Evolutionary conservation across 805 yeast genomes (phyloP).

Genomic region (Priceomyces fermenticarens): DNA sequence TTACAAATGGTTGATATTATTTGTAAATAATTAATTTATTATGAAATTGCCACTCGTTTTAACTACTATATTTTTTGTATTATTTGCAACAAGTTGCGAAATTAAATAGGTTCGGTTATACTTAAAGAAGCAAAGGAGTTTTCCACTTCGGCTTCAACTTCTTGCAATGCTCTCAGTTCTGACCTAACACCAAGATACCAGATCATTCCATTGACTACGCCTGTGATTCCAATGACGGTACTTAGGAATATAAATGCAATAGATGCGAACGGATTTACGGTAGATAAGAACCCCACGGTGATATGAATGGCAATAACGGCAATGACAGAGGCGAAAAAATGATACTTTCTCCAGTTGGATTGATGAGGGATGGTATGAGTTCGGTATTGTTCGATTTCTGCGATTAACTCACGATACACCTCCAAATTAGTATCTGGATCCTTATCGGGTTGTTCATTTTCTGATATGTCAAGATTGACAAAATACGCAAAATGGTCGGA

Average conservation of each 20-base stretch:
- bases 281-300: slow-evolving; percentile 57
- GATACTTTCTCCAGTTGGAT: slow-evolving; percentile 59
- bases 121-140: slow-evolving; percentile 17
- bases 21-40: too few species aligned
- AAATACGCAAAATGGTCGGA: slow-evolving; percentile 91
- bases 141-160: slow-evolving; percentile 67
- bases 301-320: slow-evolving; percentile 47
- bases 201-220: slow-evolving; percentile 71
- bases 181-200: slow-evolving; percentile 75
- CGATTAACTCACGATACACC: slow-evolving; percentile 35
- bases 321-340: slow-evolving; percentile 55
- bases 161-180: slow-evolving; percentile 75
- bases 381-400: slow-evolving; percentile 44
- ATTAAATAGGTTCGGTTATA: not conserved
- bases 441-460: slow-evolving; percentile 7
- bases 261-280: slow-evolving; percentile 57
- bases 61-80: too few species aligned
- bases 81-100: too few species aligned
- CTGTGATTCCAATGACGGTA: slow-evolving; percentile 57
- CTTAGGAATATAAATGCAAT: slow-evolving; percentile 62
- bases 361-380: slow-evolving; percentile 54
- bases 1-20: too few species aligned
- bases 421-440: slow-evolving; percentile 12
- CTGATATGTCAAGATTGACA: slow-evolving; percentile 27
- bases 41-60: too few species aligned